Conservation (phyloP, 306 rosid species). For the Cucumis cinereus region DNA sequence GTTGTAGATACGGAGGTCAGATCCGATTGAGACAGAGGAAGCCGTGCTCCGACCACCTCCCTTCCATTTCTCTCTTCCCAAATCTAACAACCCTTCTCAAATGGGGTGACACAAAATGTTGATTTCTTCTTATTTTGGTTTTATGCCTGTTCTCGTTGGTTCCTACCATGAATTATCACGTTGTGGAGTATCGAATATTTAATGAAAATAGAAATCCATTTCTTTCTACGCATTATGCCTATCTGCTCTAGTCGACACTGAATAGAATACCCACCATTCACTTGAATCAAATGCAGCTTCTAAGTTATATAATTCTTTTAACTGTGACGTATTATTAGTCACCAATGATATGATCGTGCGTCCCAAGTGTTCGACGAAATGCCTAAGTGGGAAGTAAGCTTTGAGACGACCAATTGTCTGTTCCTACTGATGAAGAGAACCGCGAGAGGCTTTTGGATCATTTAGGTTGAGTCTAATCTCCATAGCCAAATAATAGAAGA, state of each 20-base stretch:
- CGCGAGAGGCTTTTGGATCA: not conserved
- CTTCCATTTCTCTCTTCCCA: slow-evolving; percentile 8
- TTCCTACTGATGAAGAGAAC: not conserved
- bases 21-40: slow-evolving; percentile 82
- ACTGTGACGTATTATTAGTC: not conserved
- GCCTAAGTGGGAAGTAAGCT: not conserved
- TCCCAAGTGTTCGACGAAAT: slow-evolving; percentile 1
- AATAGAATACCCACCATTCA: not conserved
- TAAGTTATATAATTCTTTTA: not conserved
- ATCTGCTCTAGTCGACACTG: not conserved
- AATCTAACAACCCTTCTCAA: not conserved
- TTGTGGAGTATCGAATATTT: not conserved
- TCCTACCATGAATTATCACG: not conserved
- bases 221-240: not conserved
- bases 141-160: not conserved
- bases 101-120: not conserved
- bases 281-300: not conserved
- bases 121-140: not conserved
- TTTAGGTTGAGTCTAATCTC: not conserved
- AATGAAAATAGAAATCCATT: not conserved
- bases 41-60: slow-evolving; percentile 70
- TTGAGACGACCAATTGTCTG: not conserved
- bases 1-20: slow-evolving; percentile 68
- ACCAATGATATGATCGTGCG: not conserved
- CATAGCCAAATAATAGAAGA: not conserved